A percentile compares a stretch with the other conserved stretches of the same genome.
Conservation (phyloP, 176 grass and related monocot species). For the Sorghum bicolor region Sorghum_bicolor_NCBIv3 NC_012876.2:61844501-61845000, state of each 20-base stretch:
- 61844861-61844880: constrained; percentile 2
- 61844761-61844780: not conserved
- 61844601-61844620: not conserved
- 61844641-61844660: not conserved
- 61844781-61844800: constrained; percentile 43
- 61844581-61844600: constrained; percentile 20
- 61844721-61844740: not conserved
- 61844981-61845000: constrained; percentile 5
- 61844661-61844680: not conserved
- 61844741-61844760: not conserved
- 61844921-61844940: not conserved
- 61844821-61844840: not conserved
- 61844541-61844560: constrained; percentile 23
- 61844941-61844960: constrained; percentile 22
- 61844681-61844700: not conserved
- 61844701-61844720: not conserved
- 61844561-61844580: constrained; percentile 14
- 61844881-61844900: constrained; percentile 31
- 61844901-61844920: constrained; percentile 17
- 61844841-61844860: constrained; percentile 45
- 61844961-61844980: constrained; percentile 25
- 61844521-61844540: constrained; percentile 43
- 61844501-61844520: constrained; percentile 28
- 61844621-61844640: not conserved
- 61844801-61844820: not conserved